Evolutionary conservation across 2,329 filamentous ascomycete genomes (phyloP).

Genomic region (Neonectria faginata): DNA sequence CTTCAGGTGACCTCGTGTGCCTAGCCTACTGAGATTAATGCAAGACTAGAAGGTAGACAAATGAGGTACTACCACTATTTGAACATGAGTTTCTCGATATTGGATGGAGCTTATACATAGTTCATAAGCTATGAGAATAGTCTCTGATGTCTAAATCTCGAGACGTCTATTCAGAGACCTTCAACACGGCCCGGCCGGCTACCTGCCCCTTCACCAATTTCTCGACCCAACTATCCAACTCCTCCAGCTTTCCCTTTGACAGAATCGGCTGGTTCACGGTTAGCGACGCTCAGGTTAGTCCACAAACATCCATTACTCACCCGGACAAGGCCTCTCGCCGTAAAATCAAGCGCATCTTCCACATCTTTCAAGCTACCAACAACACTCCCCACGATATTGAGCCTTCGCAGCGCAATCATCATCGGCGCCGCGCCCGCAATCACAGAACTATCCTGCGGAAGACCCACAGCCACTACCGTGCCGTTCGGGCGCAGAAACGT

Average conservation of each 20-base stretch:
- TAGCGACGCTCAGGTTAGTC: conserved; percentile 3
- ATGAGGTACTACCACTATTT: neutral
- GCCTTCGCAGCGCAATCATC: conserved; percentile 27
- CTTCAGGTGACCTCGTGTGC: too few relatives aligned
- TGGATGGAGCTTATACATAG: neutral
- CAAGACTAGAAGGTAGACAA: neutral
- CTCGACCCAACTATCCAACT: conserved; percentile 39
- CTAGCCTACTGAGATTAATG: neutral
- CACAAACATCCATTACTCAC: conserved; percentile 23
- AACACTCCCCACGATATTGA: conserved; percentile 44
- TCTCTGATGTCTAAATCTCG: neutral
- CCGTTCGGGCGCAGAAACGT: conserved; percentile 85
- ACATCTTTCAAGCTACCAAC: conserved; percentile 41
- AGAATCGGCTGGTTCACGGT: conserved; percentile 38
- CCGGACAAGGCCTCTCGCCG: conserved; percentile 37
- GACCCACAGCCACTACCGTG: conserved; percentile 83
- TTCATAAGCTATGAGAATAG: neutral
- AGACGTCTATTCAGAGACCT: conserved; percentile 30
- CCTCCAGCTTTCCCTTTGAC: conserved; percentile 41
- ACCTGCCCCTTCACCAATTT: conserved; percentile 40
- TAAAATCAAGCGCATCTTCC: conserved; percentile 45
- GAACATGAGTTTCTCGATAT: neutral
- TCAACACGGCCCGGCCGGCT: conserved; percentile 40
- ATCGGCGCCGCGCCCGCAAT: conserved; percentile 40
- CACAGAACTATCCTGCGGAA: conserved; percentile 62